These are phyloP conservation scores for Mrakia gelida DNA, from an alignment of 768 basidiomycete species.

Conservation along the genomic window DNA sequence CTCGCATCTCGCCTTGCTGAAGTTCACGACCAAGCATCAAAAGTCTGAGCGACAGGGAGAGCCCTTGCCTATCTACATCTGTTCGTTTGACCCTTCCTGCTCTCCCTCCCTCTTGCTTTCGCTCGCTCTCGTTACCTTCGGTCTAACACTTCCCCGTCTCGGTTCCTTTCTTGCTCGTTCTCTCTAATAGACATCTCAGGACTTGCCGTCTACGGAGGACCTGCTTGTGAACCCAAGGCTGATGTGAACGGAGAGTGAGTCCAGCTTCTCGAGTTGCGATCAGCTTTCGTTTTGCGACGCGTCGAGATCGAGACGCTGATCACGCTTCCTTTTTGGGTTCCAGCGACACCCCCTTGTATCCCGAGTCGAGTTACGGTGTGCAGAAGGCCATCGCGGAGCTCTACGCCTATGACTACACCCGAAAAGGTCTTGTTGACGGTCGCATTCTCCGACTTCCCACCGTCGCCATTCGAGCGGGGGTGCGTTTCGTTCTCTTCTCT, in stretches of 20 bases:
- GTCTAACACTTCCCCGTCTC: background rate
- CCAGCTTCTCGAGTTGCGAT: too few species aligned
- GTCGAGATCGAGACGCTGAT: background rate
- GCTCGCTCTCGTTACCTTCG: background rate
- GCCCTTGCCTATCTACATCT: slow-evolving; percentile 41
- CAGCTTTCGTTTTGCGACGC: background rate
- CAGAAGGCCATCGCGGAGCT: slow-evolving; percentile 44
- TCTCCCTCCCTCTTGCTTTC: background rate
- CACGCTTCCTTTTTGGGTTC: background rate
- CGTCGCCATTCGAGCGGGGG: slow-evolving; percentile 44
- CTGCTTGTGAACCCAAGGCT: slow-evolving; percentile 37
- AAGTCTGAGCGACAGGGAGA: slow-evolving; percentile 28
- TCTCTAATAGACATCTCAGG: slow-evolving; percentile 35
- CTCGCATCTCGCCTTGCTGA: slow-evolving; percentile 41
- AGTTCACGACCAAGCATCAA: slow-evolving; percentile 38
- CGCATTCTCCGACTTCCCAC: slow-evolving; percentile 43
- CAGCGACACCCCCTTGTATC: slow-evolving; percentile 29
- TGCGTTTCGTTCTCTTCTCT: slow-evolving; percentile 5
- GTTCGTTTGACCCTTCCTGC: background rate
- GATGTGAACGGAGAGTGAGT: slow-evolving; percentile 40
- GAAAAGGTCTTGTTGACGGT: slow-evolving; percentile 42
- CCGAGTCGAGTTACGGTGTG: slow-evolving; percentile 43
- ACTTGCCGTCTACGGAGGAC: slow-evolving; percentile 41
- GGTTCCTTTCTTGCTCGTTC: background rate
- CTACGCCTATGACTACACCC: slow-evolving; percentile 44